Conservation (phyloP, 2,329 filamentous ascomycete species). For the Xylariaceae sp. region DNA sequence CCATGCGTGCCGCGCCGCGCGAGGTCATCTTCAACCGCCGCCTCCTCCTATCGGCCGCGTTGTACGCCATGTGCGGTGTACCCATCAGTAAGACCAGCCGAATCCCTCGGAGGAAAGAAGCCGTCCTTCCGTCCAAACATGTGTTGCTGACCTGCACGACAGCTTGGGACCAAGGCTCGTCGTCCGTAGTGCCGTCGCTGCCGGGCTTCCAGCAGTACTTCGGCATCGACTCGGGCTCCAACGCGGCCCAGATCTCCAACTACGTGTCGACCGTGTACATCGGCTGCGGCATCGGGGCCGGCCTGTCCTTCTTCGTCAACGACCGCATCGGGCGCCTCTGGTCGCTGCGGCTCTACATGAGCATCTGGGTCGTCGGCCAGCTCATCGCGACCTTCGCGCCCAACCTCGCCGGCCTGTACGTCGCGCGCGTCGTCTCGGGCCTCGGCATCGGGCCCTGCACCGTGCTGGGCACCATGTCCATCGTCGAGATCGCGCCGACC, state of each 20-base stretch:
- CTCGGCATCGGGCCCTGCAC: slow-evolving; percentile 1
- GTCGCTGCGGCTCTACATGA: slow-evolving; percentile 25
- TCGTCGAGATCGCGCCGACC: slow-evolving; percentile 2
- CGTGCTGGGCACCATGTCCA: neutral
- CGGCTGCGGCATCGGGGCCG: slow-evolving; percentile 21
- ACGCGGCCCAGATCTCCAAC: slow-evolving; percentile 22
- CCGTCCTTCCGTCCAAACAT: neutral
- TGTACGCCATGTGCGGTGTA: slow-evolving; percentile 15
- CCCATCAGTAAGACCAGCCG: slow-evolving; percentile 6
- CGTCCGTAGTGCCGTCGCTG: slow-evolving; percentile 24
- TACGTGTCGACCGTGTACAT: slow-evolving; percentile 31
- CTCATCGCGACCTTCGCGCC: slow-evolving; percentile 8
- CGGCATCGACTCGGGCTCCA: slow-evolving; percentile 22
- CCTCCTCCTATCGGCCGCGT: slow-evolving; percentile 9
- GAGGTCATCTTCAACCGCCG: slow-evolving; percentile 11
- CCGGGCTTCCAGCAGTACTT: slow-evolving; percentile 29
- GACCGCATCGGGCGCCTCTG: slow-evolving; percentile 10
- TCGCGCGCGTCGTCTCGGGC: slow-evolving; percentile 1
- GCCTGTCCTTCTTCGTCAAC: slow-evolving; percentile 29
- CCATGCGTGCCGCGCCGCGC: slow-evolving; percentile 10
- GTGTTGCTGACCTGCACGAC: neutral
- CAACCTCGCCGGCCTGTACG: slow-evolving; percentile 1
- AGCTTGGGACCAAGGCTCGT: slow-evolving; percentile 27
- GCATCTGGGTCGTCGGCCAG: slow-evolving; percentile 27
- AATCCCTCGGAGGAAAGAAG: neutral